Evolutionary conservation across 139 green algal genomes (phyloP), one percentile per base, ranked within the genome.

Genomic region (Haematococcus sp.): DNA sequence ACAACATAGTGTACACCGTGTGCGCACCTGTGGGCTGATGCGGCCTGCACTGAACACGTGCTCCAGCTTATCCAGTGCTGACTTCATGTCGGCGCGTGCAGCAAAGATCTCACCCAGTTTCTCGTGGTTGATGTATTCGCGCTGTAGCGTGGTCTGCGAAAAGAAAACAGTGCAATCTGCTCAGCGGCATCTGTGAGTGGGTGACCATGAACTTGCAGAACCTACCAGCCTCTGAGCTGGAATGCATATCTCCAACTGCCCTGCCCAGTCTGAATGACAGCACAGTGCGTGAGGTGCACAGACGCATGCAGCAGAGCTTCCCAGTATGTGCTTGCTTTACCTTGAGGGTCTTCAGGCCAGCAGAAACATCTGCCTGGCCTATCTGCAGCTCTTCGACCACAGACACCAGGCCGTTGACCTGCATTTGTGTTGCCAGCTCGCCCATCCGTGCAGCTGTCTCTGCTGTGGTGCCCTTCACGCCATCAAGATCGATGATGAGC

Each of bases 61-160:
- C 1, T 55, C 46, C 32, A 80, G 43, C 68, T 76, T 65, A 46
- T 75, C 59, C 40, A 80, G 40, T 2, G 75, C 75, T 1, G 56
- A 52, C 46, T 70, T 75, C 68, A 80, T 80, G 59, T 80, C 68
- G 4, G 44, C 44, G 11, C 75, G 75, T n/a, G 75, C 75, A 28
- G 72, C 55, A 55, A 80, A 80, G 59, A 80, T 80, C 22, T 46
- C 59, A 20, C 59, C 68, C 60, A 80, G 49, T 43, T 75, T 63
- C 49, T 80, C 75, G 20, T 52, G 67, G 30, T 30, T 75, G 46
- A 80, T 51, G 49, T 75, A 80, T 34, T 80, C 68, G 25, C 49
- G 31, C 4, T 30, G 22, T 9, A 80, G 19, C 28, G 27, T 58
- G 9, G 32, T 32, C 67, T 75, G 52, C 52, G 52, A 16, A 13